Conservation (phyloP, 2,329 filamentous ascomycete genomes). For the Calcarisporium arbuscula region DNA sequence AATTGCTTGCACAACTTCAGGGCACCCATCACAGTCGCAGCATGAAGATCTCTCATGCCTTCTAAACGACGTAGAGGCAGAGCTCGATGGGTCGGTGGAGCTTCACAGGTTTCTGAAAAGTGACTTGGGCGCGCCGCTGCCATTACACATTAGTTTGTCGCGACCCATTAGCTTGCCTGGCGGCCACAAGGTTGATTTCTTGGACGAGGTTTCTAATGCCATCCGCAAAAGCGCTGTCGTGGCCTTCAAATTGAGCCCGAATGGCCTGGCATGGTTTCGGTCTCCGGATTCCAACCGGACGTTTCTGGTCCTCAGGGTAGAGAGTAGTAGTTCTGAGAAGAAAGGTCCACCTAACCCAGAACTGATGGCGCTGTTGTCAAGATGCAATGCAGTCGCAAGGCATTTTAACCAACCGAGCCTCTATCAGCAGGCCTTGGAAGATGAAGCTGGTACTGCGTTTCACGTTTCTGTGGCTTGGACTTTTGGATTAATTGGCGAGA, state of each 20-base stretch:
- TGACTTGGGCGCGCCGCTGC: constrained; percentile 69
- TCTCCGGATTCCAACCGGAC: constrained; percentile 60
- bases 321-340: too few relatives aligned
- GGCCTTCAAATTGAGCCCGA: constrained; percentile 33
- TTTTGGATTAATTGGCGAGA: constrained; percentile 45
- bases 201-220: constrained; percentile 42
- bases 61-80: constrained; percentile 28
- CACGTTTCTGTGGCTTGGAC: constrained; percentile 91
- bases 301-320: constrained; percentile 75
- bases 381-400: constrained; percentile 59
- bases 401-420: constrained; percentile 62
- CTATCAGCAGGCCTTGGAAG: constrained; percentile 43
- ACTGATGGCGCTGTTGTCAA: constrained; percentile 55
- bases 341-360: constrained; percentile 38
- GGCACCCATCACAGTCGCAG: constrained; percentile 47
- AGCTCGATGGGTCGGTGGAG: constrained; percentile 24
- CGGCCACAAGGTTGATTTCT: constrained; percentile 63
- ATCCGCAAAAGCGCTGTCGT: constrained; percentile 24
- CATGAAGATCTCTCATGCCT: constrained; percentile 39
- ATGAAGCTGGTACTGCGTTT: constrained; percentile 46
- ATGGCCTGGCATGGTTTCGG: constrained; percentile 41
- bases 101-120: constrained; percentile 68
- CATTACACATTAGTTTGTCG: constrained; percentile 88
- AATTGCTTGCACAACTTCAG: constrained; percentile 24
- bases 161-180: constrained; percentile 70